phyloP scores from a whole-genome alignment of 257 asterid genomes.

The Solanum infundibuliforme region DNA sequence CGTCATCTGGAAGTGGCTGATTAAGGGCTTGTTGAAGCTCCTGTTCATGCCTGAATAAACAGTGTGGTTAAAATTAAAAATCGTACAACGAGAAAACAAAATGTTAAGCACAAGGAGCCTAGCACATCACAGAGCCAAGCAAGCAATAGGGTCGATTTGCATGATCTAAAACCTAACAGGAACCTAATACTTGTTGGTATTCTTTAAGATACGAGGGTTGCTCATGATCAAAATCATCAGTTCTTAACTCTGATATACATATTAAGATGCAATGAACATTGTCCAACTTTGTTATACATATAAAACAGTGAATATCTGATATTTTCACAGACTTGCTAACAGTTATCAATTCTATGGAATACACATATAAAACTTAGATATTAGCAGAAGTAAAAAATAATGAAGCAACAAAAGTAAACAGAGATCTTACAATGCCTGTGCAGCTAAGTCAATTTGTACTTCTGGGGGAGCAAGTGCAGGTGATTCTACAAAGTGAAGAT shows the following conservation, averaged over 20 bases:
- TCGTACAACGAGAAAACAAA: neutral
- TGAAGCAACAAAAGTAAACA: neutral
- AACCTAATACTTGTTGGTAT: neutral
- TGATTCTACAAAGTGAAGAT: conserved; percentile 59
- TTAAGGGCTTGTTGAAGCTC: conserved; percentile 30
- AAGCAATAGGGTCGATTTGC: neutral
- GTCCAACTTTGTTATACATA: neutral
- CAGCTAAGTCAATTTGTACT: conserved; percentile 48
- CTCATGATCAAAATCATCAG: neutral
- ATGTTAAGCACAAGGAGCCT: neutral
- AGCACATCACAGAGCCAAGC: neutral
- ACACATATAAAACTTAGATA: neutral
- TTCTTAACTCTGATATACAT: neutral
- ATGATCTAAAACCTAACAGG: neutral
- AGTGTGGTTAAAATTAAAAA: neutral
- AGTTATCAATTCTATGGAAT: neutral
- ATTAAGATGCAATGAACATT: neutral
- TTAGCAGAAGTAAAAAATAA: neutral
- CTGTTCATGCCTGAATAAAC: neutral
- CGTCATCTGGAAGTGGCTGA: conserved; percentile 80
- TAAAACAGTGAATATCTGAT: neutral
- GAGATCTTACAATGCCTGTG: conserved; percentile 37
- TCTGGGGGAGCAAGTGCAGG: conserved; percentile 72
- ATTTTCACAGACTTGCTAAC: neutral
- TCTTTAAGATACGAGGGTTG: neutral